phyloP scores from a whole-genome alignment of 768 basidiomycete species.

The Termitomyces bulborhizus region DNA sequence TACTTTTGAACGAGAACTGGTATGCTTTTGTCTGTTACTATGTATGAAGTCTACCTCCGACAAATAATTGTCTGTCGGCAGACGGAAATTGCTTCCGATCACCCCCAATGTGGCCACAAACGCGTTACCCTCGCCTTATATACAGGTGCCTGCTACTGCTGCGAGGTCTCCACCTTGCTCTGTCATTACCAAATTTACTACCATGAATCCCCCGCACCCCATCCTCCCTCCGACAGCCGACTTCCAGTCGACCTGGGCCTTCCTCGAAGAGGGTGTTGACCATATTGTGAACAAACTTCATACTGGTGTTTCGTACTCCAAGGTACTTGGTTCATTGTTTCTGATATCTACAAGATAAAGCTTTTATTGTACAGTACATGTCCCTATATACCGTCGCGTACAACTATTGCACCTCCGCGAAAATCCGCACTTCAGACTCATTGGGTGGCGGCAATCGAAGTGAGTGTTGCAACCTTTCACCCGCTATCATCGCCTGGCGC shows the following conservation, averaged over 20 bases:
- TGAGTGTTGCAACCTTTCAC: slow-evolving; percentile 36
- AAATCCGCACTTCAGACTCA: slow-evolving; percentile 53
- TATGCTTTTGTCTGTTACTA: background rate
- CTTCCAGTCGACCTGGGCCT: slow-evolving; percentile 81
- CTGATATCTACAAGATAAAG: background rate
- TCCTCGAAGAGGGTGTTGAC: slow-evolving; percentile 82
- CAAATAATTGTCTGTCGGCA: background rate
- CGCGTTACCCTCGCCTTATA: background rate
- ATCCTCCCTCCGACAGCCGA: slow-evolving; percentile 71
- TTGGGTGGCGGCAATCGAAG: slow-evolving; percentile 59
- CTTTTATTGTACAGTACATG: slow-evolving; percentile 57
- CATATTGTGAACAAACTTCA: slow-evolving; percentile 91
- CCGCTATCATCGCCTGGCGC: slow-evolving; percentile 28
- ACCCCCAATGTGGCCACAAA: background rate
- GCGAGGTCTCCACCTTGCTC: slow-evolving; percentile 2
- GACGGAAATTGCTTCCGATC: background rate
- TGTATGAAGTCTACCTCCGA: no score
- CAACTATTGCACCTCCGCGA: slow-evolving; percentile 94
- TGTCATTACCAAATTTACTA: slow-evolving; percentile 17
- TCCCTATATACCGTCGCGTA: slow-evolving; percentile 90
- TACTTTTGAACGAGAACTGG: background rate
- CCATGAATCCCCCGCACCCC: slow-evolving; percentile 28
- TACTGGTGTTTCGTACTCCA: slow-evolving; percentile 81
- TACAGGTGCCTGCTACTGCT: background rate
- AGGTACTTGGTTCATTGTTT: slow-evolving; percentile 24